These are phyloP conservation scores for Plasmopara viticola DNA, from an alignment of 352 stramenopile genomes.

Conservation along the genomic window DNA sequence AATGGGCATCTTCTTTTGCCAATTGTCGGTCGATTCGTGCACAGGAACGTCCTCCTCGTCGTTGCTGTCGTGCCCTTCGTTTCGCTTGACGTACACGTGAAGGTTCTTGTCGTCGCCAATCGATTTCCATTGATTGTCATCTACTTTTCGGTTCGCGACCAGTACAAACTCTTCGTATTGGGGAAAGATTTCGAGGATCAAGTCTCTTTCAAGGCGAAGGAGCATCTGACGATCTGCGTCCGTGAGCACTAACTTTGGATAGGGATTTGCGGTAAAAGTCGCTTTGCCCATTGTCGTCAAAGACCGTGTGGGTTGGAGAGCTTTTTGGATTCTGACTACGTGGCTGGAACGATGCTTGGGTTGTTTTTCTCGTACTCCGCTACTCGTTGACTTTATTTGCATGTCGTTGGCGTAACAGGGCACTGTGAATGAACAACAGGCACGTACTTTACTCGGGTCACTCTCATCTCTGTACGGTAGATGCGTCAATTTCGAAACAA, in stretches of 20 bases:
- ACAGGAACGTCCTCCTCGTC: conserved; percentile 2
- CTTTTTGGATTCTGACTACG: conserved; percentile 11
- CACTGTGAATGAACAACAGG: conserved; percentile 1
- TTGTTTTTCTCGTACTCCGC: background rate
- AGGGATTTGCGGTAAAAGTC: conserved; percentile 24
- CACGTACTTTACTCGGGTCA: conserved; percentile 3
- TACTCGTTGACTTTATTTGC: background rate
- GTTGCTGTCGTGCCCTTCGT: conserved; percentile 6
- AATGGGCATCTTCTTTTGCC: conserved; percentile 27
- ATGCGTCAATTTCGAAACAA: conserved; percentile 2
- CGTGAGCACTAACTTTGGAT: conserved; percentile 17
- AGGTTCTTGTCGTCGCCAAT: conserved; percentile 23
- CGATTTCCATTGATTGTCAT: conserved; percentile 20
- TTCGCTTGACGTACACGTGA: conserved; percentile 24
- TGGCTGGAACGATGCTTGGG: background rate
- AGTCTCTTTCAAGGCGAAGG: conserved; percentile 14
- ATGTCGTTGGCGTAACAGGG: background rate
- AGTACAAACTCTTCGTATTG: conserved; percentile 25
- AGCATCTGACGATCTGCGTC: conserved; percentile 14
- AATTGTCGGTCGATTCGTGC: conserved; percentile 7
- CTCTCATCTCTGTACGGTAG: conserved; percentile 3
- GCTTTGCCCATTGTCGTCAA: conserved; percentile 14
- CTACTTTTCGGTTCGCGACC: conserved; percentile 14
- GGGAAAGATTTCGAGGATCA: conserved; percentile 22
- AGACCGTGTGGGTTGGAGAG: background rate